Conservation (phyloP, 345 rosid species). For the Geranium brycei region DNA sequence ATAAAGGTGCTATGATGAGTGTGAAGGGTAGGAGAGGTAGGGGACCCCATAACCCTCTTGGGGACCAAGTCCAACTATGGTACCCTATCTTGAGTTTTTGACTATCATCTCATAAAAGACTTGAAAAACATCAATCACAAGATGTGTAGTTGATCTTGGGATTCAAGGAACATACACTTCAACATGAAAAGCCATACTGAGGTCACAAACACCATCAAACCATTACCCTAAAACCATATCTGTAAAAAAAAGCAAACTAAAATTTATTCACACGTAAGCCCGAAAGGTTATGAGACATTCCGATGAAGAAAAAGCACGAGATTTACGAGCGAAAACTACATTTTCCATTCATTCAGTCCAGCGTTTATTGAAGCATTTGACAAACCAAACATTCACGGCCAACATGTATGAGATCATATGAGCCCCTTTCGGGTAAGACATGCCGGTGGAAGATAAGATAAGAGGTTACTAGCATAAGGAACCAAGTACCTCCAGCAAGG, state of each 20-base stretch:
- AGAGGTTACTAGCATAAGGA: constrained; percentile 21
- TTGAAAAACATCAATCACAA: too few species aligned
- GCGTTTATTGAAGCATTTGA: not conserved
- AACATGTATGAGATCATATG: not conserved
- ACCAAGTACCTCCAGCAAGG: constrained; percentile 85
- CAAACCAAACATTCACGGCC: not conserved
- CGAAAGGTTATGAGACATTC: not conserved
- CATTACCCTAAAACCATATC: not conserved
- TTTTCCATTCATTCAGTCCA: not conserved
- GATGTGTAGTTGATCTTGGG: too few species aligned
- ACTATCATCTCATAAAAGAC: too few species aligned
- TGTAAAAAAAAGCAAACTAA: not conserved
- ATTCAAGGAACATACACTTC: too few species aligned
- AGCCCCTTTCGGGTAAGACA: not conserved
- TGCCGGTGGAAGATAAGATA: not conserved
- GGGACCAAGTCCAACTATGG: too few species aligned
- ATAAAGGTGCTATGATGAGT: too few species aligned
- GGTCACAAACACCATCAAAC: too few species aligned
- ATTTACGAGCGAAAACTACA: not conserved
- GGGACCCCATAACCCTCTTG: too few species aligned
- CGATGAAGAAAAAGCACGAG: not conserved
- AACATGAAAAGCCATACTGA: too few species aligned
- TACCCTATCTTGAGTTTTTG: too few species aligned
- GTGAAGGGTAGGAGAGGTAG: too few species aligned
- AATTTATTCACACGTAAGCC: not conserved